Evolutionary conservation across 164 flowering plant species (phyloP).

Genomic region (Vitis riparia): DNA sequence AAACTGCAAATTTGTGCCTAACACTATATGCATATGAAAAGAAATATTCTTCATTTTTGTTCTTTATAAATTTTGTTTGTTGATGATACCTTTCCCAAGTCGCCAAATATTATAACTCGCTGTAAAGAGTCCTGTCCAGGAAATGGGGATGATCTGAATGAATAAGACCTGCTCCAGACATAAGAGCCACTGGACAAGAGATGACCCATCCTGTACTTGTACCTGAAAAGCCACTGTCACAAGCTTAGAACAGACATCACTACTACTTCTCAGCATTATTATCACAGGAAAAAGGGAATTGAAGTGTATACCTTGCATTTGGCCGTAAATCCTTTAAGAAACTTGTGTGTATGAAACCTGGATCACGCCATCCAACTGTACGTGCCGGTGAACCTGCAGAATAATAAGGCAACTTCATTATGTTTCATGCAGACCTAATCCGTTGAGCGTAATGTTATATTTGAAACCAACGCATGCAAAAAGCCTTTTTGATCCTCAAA

Average conservation of each 20-base stretch:
- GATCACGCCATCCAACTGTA: slow-evolving; percentile 92
- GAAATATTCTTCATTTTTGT: neutral
- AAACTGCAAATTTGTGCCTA: too few species aligned
- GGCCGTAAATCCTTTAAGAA: slow-evolving; percentile 86
- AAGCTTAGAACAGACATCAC: neutral
- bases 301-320: slow-evolving; percentile 45
- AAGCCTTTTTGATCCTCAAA: too few species aligned
- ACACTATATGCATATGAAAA: neutral
- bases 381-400: slow-evolving; percentile 80
- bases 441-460: too few species aligned
- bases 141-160: slow-evolving; percentile 71
- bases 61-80: neutral
- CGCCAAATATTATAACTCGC: slow-evolving; percentile 76
- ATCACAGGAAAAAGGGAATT: neutral
- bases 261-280: neutral
- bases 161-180: slow-evolving; percentile 66
- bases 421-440: neutral
- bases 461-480: too few species aligned
- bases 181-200: slow-evolving; percentile 45
- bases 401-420: slow-evolving; percentile 1
- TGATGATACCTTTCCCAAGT: slow-evolving; percentile 77
- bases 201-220: slow-evolving; percentile 76
- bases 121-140: slow-evolving; percentile 87
- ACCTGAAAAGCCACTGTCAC: slow-evolving; percentile 39
- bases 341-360: slow-evolving; percentile 91